Evolutionary conservation across 257 asterid genomes (phyloP).

Genomic region (Ilex aquifolium): DNA sequence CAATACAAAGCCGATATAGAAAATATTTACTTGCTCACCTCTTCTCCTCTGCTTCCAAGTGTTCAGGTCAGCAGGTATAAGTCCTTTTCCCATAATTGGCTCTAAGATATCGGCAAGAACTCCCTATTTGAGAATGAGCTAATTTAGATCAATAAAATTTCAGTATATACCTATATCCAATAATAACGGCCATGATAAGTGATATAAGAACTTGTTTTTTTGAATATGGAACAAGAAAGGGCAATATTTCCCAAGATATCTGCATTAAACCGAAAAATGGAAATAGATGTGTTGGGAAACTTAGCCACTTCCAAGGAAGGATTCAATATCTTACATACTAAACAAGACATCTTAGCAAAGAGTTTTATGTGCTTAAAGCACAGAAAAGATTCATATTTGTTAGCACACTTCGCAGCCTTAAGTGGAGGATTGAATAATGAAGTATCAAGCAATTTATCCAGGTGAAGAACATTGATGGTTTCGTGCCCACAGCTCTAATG

Average conservation of each 20-base stretch:
- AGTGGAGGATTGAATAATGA: background rate
- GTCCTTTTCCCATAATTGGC: constrained; percentile 98
- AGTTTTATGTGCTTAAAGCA: too few species aligned
- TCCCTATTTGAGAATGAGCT: constrained; percentile 45
- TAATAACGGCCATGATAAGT: too few species aligned
- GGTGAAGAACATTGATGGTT: background rate
- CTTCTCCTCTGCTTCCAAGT: constrained; percentile 98
- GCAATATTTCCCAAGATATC: too few species aligned
- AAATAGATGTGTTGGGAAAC: background rate
- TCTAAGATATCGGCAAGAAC: constrained; percentile 98
- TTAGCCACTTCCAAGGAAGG: background rate
- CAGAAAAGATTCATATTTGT: too few species aligned
- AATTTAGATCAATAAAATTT: too few species aligned
- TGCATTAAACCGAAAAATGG: background rate
- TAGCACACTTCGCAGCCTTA: background rate
- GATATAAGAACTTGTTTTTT: too few species aligned
- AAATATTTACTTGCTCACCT: constrained; percentile 38
- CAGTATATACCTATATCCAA: too few species aligned
- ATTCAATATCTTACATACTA: too few species aligned
- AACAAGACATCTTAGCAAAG: too few species aligned
- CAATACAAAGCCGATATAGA: background rate
- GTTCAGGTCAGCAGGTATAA: constrained; percentile 94
- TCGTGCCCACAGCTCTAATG: background rate
- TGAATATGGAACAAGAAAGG: too few species aligned
- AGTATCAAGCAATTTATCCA: background rate